These are phyloP conservation scores for Emmonsiellopsis sp. DNA, from an alignment of 2,329 filamentous ascomycete species.

Conservation along the genomic window DNA sequence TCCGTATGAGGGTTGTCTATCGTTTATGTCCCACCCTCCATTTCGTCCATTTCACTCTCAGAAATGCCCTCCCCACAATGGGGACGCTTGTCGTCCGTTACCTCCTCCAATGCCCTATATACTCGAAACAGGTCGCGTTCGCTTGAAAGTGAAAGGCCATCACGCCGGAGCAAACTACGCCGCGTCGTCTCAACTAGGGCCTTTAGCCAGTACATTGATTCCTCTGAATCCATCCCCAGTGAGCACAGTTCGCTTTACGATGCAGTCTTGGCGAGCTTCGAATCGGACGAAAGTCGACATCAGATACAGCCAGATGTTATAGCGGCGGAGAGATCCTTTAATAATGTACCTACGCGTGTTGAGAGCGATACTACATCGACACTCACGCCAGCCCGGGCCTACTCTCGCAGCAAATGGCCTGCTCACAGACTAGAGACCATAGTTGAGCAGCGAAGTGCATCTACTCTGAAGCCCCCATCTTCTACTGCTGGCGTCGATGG, in stretches of 20 bases:
- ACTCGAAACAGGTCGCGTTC: background rate
- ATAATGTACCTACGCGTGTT: background rate
- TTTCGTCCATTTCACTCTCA: background rate
- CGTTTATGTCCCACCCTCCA: constrained; percentile 2
- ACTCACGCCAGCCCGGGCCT: background rate
- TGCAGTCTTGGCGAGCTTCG: constrained; percentile 23
- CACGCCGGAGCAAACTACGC: constrained; percentile 8
- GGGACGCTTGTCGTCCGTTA: background rate
- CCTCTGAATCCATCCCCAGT: constrained; percentile 23
- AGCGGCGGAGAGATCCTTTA: constrained; percentile 23
- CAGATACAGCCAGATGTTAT: constrained; percentile 5
- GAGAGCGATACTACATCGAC: background rate
- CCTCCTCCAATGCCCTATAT: background rate
- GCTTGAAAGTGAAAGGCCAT: constrained; percentile 2
- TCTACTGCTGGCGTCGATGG: constrained; percentile 5
- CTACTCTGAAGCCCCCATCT: constrained; percentile 13
- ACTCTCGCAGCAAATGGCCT: constrained; percentile 13
- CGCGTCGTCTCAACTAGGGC: constrained; percentile 13
- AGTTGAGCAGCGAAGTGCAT: constrained; percentile 16
- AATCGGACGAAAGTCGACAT: constrained; percentile 12
- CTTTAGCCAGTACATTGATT: constrained; percentile 16
- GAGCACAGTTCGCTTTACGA: constrained; percentile 30
- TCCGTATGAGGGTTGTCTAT: constrained; percentile 3
- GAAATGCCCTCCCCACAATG: background rate
- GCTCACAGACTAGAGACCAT: constrained; percentile 18